Conservation (phyloP, 2,329 filamentous ascomycete species). For the Fusarium phyllophilum region DNA sequence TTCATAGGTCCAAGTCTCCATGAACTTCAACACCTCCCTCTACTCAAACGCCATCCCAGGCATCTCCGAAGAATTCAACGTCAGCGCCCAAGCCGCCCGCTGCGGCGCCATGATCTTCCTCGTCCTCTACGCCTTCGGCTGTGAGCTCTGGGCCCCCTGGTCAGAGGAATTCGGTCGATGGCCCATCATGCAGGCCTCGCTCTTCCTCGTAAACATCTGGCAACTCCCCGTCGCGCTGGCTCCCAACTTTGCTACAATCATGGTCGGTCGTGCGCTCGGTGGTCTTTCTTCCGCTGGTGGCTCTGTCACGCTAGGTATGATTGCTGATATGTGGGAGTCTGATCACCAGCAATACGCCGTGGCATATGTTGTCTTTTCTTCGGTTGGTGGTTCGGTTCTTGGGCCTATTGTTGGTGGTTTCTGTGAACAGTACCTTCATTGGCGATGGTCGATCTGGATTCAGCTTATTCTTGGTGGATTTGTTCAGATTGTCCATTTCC, state of each 20-base stretch:
- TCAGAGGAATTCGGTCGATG: constrained; percentile 84
- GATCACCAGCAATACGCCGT: constrained; percentile 80
- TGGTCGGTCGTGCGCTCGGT: constrained; percentile 76
- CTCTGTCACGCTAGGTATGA: constrained; percentile 79
- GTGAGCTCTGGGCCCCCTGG: constrained; percentile 90
- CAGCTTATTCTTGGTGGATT: constrained; percentile 81
- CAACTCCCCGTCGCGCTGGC: constrained; percentile 78
- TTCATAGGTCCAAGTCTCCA: constrained; percentile 71
- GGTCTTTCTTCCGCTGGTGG: constrained; percentile 78
- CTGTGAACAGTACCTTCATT: constrained; percentile 71
- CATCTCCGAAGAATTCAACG: constrained; percentile 73
- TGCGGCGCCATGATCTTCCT: constrained; percentile 83
- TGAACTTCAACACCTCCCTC: constrained; percentile 82
- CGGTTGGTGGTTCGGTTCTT: constrained; percentile 79
- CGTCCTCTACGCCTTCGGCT: constrained; percentile 84
- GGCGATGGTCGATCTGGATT: constrained; percentile 85
- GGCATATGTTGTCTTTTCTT: constrained; percentile 81
- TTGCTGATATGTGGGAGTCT: constrained; percentile 78
- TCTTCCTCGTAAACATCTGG: constrained; percentile 82
- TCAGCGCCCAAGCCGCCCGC: constrained; percentile 75
- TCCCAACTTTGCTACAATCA: constrained; percentile 75
- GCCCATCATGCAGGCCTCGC: constrained; percentile 76
- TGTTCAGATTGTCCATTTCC: constrained; percentile 73
- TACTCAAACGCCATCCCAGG: constrained; percentile 76
- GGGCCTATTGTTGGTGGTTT: constrained; percentile 85